These are phyloP conservation scores for Aspergillus haitiensis DNA, from an alignment of 495 filamentous ascomycete species.

Conservation along the genomic window DNA sequence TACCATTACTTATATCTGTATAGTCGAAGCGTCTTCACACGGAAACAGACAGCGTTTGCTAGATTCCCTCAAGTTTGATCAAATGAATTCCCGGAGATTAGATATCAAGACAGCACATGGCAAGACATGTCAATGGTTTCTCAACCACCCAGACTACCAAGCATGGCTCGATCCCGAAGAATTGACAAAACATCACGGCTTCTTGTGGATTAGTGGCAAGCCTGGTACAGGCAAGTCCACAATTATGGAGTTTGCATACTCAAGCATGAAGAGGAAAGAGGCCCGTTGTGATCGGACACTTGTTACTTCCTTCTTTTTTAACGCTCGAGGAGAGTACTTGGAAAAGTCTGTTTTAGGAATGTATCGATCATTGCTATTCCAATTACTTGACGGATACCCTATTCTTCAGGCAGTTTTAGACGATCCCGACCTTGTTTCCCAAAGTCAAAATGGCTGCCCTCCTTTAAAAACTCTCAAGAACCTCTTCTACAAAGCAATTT, in stretches of 20 bases:
- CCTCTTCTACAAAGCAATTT: slow-evolving; percentile 24
- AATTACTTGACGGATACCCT: slow-evolving; percentile 33
- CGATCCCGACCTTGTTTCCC: slow-evolving; percentile 15
- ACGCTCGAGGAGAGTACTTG: slow-evolving; percentile 46
- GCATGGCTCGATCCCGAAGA: slow-evolving; percentile 48
- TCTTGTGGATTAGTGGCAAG: slow-evolving; percentile 61
- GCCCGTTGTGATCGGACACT: slow-evolving; percentile 14
- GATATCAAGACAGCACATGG: slow-evolving; percentile 30
- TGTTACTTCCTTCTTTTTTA: slow-evolving; percentile 53
- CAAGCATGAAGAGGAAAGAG: slow-evolving; percentile 19
- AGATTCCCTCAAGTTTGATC: slow-evolving; percentile 32
- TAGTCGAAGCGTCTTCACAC: too few relatives aligned
- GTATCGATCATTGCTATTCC: slow-evolving; percentile 53
- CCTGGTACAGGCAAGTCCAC: slow-evolving; percentile 58
- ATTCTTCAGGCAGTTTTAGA: slow-evolving; percentile 30
- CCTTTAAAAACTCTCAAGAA: slow-evolving; percentile 26
- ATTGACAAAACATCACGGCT: slow-evolving; percentile 42
- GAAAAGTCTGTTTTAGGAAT: slow-evolving; percentile 55
- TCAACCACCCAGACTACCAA: slow-evolving; percentile 38
- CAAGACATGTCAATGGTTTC: slow-evolving; percentile 53
- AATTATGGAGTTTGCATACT: slow-evolving; percentile 48
- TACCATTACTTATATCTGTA: too few relatives aligned
- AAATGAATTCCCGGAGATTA: slow-evolving; percentile 28
- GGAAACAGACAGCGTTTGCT: too few relatives aligned
- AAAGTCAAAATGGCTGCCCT: slow-evolving; percentile 11